phyloP scores from a whole-genome alignment of 1,284 basidiomycete genomes.

The Sanguinoderma infundibulare region DNA sequence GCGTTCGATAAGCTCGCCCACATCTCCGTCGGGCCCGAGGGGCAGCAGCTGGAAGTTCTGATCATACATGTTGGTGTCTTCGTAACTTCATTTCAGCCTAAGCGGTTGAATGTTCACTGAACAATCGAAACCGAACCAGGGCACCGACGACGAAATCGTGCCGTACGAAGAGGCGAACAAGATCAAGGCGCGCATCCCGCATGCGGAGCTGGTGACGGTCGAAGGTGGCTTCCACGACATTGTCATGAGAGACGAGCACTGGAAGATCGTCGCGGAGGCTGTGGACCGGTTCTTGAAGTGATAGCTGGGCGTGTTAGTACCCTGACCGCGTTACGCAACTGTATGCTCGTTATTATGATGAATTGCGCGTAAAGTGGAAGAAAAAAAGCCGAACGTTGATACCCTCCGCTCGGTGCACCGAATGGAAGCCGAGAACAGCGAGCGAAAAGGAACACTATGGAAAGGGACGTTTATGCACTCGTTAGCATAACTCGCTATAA shows the following conservation, averaged over 20 bases:
- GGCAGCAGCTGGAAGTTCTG: slow-evolving; percentile 44
- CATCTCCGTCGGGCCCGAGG: slow-evolving; percentile 27
- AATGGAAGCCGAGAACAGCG: background rate
- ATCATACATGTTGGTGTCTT: slow-evolving; percentile 62
- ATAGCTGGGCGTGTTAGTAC: background rate
- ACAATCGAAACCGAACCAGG: slow-evolving; percentile 36
- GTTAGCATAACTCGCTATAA: too few species aligned
- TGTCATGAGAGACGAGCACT: slow-evolving; percentile 54
- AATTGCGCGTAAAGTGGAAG: too few species aligned
- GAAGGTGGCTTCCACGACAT: slow-evolving; percentile 56
- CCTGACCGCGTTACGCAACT: background rate
- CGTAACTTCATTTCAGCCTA: background rate
- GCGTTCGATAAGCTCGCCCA: slow-evolving; percentile 28
- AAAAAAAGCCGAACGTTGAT: background rate
- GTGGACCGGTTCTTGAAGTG: slow-evolving; percentile 42
- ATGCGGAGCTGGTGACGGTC: slow-evolving; percentile 58
- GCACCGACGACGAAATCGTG: slow-evolving; percentile 68
- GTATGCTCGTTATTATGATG: too few species aligned
- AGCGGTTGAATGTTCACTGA: background rate
- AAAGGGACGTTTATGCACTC: too few species aligned
- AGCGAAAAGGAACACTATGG: background rate
- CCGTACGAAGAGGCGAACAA: slow-evolving; percentile 57
- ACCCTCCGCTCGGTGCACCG: background rate
- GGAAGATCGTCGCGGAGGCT: slow-evolving; percentile 45
- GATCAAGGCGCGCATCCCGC: slow-evolving; percentile 57